Percentiles rank a stretch among this genome's conserved stretches.
These are phyloP conservation scores for Pseudozyma sp. DNA, from an alignment of 1,284 basidiomycete genomes.

Conservation along the genomic window DNA sequence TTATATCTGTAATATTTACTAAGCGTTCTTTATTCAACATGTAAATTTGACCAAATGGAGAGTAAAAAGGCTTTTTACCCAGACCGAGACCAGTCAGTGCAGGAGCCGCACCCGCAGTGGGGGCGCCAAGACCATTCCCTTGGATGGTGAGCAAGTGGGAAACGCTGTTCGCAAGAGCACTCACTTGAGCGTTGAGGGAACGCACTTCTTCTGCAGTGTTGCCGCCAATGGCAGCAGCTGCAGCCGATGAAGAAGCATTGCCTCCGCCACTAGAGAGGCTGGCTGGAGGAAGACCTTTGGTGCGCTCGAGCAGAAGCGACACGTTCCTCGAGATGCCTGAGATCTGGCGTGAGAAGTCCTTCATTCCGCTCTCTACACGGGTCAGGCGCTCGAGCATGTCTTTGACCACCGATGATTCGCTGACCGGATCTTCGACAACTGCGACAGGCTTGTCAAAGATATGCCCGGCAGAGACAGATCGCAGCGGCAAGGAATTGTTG, in stretches of 20 bases:
- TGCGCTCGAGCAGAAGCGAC: constrained; percentile 78
- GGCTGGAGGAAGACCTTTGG: constrained; percentile 32
- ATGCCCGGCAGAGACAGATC: constrained; percentile 34
- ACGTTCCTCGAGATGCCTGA: constrained; percentile 81
- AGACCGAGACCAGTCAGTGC: constrained; percentile 42
- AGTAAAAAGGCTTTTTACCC: too few relatives aligned
- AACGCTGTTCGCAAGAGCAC: constrained; percentile 53
- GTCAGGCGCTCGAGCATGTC: constrained; percentile 81
- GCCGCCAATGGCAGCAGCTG: constrained; percentile 5
- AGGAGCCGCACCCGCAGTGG: constrained; percentile 1
- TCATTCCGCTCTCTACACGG: constrained; percentile 77
- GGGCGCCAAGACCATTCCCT: constrained; percentile 20
- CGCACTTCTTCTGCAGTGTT: constrained; percentile 50
- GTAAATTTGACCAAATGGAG: too few relatives aligned
- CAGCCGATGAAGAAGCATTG: constrained; percentile 3
- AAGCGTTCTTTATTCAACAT: too few relatives aligned
- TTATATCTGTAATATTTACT: too few relatives aligned
- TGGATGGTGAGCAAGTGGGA: constrained; percentile 53
- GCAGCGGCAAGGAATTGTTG: constrained; percentile 17
- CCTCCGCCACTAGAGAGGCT: constrained; percentile 36
- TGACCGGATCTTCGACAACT: constrained; percentile 19
- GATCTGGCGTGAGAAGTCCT: constrained; percentile 80
- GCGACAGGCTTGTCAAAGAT: constrained; percentile 23
- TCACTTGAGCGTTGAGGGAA: constrained; percentile 54
- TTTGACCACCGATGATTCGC: constrained; percentile 73